Conservation (phyloP, 768 basidiomycete species). For the Clitopilus hobsonii region DNA sequence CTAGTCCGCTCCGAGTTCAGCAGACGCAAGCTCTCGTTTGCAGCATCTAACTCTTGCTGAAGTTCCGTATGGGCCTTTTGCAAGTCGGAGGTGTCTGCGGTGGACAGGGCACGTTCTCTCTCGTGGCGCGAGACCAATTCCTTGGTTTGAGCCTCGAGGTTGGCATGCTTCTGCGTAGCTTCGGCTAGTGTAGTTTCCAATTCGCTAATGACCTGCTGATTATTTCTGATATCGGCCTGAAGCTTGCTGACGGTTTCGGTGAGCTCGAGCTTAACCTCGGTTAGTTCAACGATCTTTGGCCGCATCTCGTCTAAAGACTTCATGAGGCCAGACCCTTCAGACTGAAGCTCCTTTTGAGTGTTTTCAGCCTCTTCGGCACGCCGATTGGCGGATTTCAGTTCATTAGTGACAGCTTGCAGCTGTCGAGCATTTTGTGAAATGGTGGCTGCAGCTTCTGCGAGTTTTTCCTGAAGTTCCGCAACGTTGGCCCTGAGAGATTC, state of each 20-base stretch:
- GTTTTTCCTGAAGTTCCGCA: slow-evolving; percentile 54
- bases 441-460: slow-evolving; percentile 50
- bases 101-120: slow-evolving; percentile 44
- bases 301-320: slow-evolving; percentile 82
- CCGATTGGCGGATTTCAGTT: slow-evolving; percentile 57
- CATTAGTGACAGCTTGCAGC: slow-evolving; percentile 57
- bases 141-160: slow-evolving; percentile 38
- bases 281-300: slow-evolving; percentile 79
- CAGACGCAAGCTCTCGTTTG: slow-evolving; percentile 47
- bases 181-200: slow-evolving; percentile 60
- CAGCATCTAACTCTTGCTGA: slow-evolving; percentile 55
- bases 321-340: slow-evolving; percentile 75
- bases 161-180: slow-evolving; percentile 43
- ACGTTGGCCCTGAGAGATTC: slow-evolving; percentile 38
- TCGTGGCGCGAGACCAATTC: slow-evolving; percentile 43
- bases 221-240: slow-evolving; percentile 46
- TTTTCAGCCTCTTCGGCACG: slow-evolving; percentile 75
- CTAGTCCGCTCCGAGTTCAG: slow-evolving; percentile 64
- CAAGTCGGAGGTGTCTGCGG: slow-evolving; percentile 51
- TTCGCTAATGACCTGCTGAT: slow-evolving; percentile 54
- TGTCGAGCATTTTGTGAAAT: slow-evolving; percentile 49
- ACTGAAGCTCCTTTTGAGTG: slow-evolving; percentile 67
- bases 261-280: slow-evolving; percentile 64
- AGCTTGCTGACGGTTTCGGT: slow-evolving; percentile 58
- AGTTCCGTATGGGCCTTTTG: slow-evolving; percentile 59